A percentile compares a stretch with the other conserved stretches of the same genome.
phyloP scores from a whole-genome alignment of 305 asterid species.

The Fraxinus latifolia region DNA sequence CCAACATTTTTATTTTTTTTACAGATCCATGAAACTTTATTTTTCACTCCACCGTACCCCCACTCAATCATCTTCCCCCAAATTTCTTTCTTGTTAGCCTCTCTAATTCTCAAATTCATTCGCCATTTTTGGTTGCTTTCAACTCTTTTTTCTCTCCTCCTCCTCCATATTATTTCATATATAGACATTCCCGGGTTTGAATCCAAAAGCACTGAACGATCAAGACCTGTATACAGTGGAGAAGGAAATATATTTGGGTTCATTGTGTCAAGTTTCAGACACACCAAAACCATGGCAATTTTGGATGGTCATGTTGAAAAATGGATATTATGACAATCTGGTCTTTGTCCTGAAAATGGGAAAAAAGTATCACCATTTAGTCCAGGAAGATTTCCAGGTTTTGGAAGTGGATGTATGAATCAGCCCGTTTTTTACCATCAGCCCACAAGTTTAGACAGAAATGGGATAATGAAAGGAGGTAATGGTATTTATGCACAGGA shows the following conservation, averaged over 20 bases:
- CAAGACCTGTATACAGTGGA: constrained; percentile 57
- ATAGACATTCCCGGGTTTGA: constrained; percentile 46
- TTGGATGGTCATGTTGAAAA: constrained; percentile 76
- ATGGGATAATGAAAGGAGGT: constrained; percentile 46
- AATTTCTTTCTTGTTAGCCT: no score
- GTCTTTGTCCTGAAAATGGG: constrained; percentile 61
- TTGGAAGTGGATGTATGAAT: constrained; percentile 72
- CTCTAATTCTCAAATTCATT: no score
- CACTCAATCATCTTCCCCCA: no score
- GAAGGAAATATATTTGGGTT: constrained; percentile 64
- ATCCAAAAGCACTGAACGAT: constrained; percentile 33
- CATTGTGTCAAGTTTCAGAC: constrained; percentile 50
- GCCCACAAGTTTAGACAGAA: constrained; percentile 33
- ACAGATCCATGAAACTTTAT: no score
- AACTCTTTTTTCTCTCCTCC: no score
- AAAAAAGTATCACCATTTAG: constrained; percentile 47
- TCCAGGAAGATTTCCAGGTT: constrained; percentile 63
- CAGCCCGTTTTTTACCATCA: constrained; percentile 53
- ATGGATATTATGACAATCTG: constrained; percentile 62
- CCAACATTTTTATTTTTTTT: no score
- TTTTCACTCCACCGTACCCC: no score
- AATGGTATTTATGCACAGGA: constrained; percentile 45
- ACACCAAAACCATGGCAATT: constrained; percentile 63
- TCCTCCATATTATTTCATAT: no score
- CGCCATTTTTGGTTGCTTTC: no score